Evolutionary conservation across 1,284 basidiomycete genomes (phyloP).

Genomic region (Ceratobasidium papillatum): DNA sequence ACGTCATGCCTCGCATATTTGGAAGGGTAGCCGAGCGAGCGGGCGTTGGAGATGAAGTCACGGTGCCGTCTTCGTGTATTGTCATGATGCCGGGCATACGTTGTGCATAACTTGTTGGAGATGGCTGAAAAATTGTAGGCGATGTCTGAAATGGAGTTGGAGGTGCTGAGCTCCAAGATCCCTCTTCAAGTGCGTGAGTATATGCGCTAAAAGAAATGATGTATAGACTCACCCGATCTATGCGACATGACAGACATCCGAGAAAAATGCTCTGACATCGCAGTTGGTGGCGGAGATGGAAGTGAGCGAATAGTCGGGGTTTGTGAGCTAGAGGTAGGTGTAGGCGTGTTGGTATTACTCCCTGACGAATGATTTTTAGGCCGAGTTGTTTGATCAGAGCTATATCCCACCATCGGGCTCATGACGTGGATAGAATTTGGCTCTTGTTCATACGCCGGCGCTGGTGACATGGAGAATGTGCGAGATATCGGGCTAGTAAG

Average conservation of each 20-base stretch:
- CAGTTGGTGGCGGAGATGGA: constrained; percentile 9
- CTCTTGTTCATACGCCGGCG: constrained; percentile 18
- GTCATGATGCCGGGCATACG: constrained; percentile 13
- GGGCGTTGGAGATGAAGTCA: not conserved
- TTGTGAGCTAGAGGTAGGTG: not conserved
- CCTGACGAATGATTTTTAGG: not conserved
- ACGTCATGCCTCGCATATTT: not conserved
- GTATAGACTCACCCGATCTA: not conserved
- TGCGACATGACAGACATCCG: constrained; percentile 1
- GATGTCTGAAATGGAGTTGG: not conserved
- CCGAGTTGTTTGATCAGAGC: not conserved
- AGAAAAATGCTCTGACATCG: not conserved
- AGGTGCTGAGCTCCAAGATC: not conserved
- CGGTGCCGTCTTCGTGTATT: not conserved
- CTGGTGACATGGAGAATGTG: constrained; percentile 12
- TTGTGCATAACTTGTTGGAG: not conserved
- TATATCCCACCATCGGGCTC: not conserved
- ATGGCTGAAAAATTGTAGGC: constrained; percentile 7
- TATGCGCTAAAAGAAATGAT: not conserved
- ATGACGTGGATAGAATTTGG: not conserved
- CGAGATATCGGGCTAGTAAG: constrained; percentile 7
- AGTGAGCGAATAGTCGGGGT: not conserved
- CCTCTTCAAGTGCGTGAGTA: not conserved
- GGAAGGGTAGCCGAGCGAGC: not conserved
- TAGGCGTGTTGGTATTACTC: not conserved